Conservation (phyloP, 129 eudicot genomes). For the sunflower (Helianthus annuus) region DNA sequence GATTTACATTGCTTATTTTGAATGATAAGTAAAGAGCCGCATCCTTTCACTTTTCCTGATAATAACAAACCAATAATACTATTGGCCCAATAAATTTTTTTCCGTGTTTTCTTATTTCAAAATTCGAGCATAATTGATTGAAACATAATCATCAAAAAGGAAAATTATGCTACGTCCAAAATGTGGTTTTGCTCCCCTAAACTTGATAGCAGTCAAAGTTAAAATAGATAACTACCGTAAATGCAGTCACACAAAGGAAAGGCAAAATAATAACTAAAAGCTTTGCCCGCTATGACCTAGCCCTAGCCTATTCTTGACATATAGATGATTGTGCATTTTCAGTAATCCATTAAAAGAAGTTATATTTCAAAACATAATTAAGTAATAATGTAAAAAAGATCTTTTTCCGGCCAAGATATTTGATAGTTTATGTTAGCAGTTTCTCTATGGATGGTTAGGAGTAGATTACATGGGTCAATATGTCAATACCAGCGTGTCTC, state of each 20-base stretch:
- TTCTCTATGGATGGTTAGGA: background rate
- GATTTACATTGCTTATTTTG: constrained; percentile 18
- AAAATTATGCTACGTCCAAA: background rate
- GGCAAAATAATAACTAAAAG: constrained; percentile 4
- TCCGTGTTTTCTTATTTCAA: background rate
- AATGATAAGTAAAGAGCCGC: background rate
- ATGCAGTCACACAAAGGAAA: constrained; percentile 12
- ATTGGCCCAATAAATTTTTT: background rate
- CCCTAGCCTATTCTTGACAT: constrained; percentile 9
- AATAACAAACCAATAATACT: constrained; percentile 5
- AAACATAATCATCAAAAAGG: background rate
- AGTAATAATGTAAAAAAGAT: background rate
- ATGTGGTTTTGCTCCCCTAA: constrained; percentile 5
- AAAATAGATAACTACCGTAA: background rate
- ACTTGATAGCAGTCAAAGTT: background rate
- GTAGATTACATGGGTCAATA: constrained; percentile 3
- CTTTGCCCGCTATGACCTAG: constrained; percentile 11
- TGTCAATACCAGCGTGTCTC: constrained; percentile 7
- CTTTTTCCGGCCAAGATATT: background rate
- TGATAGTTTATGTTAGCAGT: background rate
- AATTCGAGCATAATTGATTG: background rate
- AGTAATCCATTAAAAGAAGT: background rate
- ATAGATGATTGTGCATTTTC: constrained; percentile 3
- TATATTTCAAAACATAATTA: background rate
- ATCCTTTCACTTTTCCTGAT: constrained; percentile 10